These are phyloP conservation scores for Rutstroemia sp. DNA, from an alignment of 2,329 filamentous ascomycete species.

Conservation along the genomic window DNA sequence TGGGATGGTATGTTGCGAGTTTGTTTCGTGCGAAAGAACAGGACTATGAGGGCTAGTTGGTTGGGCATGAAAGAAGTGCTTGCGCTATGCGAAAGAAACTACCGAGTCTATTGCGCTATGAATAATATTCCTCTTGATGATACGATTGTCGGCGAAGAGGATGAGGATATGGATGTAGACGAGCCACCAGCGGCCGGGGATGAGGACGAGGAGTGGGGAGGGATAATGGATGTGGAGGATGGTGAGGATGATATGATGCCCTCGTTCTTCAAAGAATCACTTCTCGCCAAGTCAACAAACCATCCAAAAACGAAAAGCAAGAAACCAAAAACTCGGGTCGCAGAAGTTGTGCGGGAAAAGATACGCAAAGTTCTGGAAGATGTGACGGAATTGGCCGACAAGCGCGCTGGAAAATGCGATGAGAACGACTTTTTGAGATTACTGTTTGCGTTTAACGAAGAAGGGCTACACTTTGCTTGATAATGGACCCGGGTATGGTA, in stretches of 20 bases:
- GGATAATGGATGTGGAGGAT: constrained; percentile 43
- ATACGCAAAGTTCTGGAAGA: constrained; percentile 77
- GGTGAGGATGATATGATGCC: constrained; percentile 61
- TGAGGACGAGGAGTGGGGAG: constrained; percentile 43
- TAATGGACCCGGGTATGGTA: not conserved
- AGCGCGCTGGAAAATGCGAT: constrained; percentile 78
- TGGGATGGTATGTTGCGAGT: constrained; percentile 86
- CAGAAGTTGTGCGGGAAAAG: constrained; percentile 78
- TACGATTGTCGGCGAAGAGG: constrained; percentile 38
- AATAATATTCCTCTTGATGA: constrained; percentile 76
- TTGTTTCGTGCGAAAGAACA: constrained; percentile 83
- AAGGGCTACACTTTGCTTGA: constrained; percentile 75
- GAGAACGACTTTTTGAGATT: constrained; percentile 86
- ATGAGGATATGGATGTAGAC: constrained; percentile 40
- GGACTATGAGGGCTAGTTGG: constrained; percentile 76
- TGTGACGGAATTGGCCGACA: constrained; percentile 72
- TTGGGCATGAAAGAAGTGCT: constrained; percentile 74
- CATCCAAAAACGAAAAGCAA: constrained; percentile 57
- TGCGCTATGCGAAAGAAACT: constrained; percentile 79
- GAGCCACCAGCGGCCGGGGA: constrained; percentile 36
- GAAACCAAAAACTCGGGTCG: constrained; percentile 73
- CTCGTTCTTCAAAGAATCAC: constrained; percentile 69
- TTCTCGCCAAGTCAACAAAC: constrained; percentile 34
- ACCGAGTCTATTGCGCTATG: constrained; percentile 82
- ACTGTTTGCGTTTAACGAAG: constrained; percentile 76